These are phyloP conservation scores for Sicyos edulis DNA, from an alignment of 306 rosid species.

Conservation along the genomic window DNA sequence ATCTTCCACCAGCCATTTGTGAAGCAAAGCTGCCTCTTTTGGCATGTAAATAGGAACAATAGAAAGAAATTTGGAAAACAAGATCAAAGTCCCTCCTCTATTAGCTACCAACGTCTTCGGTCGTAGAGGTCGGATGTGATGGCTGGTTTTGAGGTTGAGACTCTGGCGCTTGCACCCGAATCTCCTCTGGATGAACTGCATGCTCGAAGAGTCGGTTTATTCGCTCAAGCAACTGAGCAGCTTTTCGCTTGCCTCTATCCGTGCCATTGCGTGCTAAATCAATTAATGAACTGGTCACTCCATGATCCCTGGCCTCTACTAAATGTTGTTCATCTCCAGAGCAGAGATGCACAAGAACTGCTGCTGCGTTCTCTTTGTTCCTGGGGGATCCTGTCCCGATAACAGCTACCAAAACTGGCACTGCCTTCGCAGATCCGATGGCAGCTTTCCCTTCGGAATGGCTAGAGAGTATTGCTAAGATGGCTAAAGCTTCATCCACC, in stretches of 20 bases:
- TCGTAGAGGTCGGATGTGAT: constrained; percentile 28
- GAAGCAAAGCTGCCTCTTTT: constrained; percentile 40
- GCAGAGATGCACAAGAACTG: constrained; percentile 83
- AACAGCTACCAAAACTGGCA: constrained; percentile 75
- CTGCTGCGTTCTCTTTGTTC: constrained; percentile 93
- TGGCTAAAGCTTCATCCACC: constrained; percentile 98
- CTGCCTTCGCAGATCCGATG: constrained; percentile 78
- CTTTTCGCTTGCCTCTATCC: constrained; percentile 93
- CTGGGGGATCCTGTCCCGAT: constrained; percentile 84
- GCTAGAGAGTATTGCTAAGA: constrained; percentile 85
- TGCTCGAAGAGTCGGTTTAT: constrained; percentile 64
- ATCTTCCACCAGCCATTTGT: constrained; percentile 71
- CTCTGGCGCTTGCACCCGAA: constrained; percentile 31
- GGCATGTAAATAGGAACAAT: constrained; percentile 32
- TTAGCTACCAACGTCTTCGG: constrained; percentile 38
- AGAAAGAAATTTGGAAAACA: constrained; percentile 30
- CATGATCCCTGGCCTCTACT: constrained; percentile 63
- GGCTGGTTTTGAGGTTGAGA: constrained; percentile 42
- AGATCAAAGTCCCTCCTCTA: constrained; percentile 23
- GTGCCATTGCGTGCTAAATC: constrained; percentile 87
- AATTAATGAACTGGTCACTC: constrained; percentile 51
- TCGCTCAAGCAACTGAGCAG: constrained; percentile 75
- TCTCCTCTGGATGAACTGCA: constrained; percentile 33
- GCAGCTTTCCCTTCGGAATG: constrained; percentile 82
- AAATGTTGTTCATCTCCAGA: constrained; percentile 72